Base-by-base conservation (phyloP, 257 asterid genomes). In the Primulina huaijiensis region DNA sequence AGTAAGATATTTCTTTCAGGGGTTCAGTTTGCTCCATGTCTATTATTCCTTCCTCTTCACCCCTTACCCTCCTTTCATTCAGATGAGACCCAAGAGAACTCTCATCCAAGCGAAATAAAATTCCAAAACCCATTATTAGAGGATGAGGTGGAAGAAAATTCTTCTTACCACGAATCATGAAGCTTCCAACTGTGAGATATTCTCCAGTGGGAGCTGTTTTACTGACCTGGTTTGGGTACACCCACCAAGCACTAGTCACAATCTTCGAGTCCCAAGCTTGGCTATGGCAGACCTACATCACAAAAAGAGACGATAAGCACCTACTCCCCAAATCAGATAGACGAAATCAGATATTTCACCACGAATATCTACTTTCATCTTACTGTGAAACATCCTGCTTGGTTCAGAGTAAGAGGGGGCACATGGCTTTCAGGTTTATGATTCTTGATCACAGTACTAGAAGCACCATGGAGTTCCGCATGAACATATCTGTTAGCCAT, bases 211-310 rank as follows among this genome's bases (percentile, higher is more conserved):
- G 99, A 73, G 99, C 99, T 64, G 97, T 90, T 84, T 91, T 94
- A 73, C 96, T 94, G 77, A 94, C 99, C 85, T 94, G 99, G 79
- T 94, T 84, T 72, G 96, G 96, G 67, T 91, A 84, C 76, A 94
- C 99, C 99, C 99, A 94, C 99, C 99, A 94, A 58, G 99, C 99
- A 82, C 99, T 94, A 62, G 99, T 94, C 72, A 94, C 96, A 57
- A 94, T 90, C 85, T 94, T 94, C 3, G 99, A 91, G 87, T 91
- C 94, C 97, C 99, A 94, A 52, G 99, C 99, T 80, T 94, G 95
- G 78, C 99, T 94, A 77, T 88, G 96, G 82, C 99, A 94, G 62
- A 94, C 99, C 99, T 90, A 69, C 71, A 81, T 55, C 21, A 72
- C 62, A 78, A 82, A 38, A 38, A 37, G 66, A 67, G 60, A 74